Percentiles rank a stretch among this genome's conserved stretches.
phyloP scores from a whole-genome alignment of 495 filamentous ascomycete species.

The Paragyromitra xinjiangensis region DNA sequence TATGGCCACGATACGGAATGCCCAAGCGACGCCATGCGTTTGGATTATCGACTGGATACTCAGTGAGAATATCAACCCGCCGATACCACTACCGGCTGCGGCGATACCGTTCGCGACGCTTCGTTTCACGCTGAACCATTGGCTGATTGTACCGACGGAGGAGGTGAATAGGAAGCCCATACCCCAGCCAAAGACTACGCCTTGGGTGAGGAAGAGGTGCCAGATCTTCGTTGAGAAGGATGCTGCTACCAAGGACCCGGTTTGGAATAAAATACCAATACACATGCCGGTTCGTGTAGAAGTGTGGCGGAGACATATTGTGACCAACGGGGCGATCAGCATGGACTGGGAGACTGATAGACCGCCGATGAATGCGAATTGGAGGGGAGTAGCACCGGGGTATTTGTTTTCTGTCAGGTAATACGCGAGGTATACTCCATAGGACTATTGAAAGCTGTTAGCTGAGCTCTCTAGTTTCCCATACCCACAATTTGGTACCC shows the following conservation, averaged over 20 bases:
- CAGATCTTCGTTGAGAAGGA: conserved; percentile 75
- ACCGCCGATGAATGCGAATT: conserved; percentile 78
- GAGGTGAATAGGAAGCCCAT: conserved; percentile 80
- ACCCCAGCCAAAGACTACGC: conserved; percentile 76
- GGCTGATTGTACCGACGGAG: conserved; percentile 73
- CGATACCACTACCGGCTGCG: conserved; percentile 76
- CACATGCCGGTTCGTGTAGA: conserved; percentile 69
- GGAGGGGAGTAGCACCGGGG: conserved; percentile 66
- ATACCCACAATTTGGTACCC: conserved; percentile 19
- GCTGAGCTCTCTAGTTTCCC: background rate
- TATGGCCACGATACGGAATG: conserved; percentile 75
- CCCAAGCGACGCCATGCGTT: conserved; percentile 68
- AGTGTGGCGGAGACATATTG: conserved; percentile 64
- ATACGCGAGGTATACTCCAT: conserved; percentile 75
- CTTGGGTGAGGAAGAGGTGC: conserved; percentile 80
- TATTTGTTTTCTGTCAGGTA: conserved; percentile 71
- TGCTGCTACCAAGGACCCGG: conserved; percentile 69
- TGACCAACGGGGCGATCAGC: conserved; percentile 72
- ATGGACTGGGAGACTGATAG: conserved; percentile 72
- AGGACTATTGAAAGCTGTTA: conserved; percentile 61
- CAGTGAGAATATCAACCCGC: conserved; percentile 69
- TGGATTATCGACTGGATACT: conserved; percentile 69
- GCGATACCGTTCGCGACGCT: conserved; percentile 78
- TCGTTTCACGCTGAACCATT: conserved; percentile 78
- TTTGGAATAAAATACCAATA: conserved; percentile 69